These are phyloP conservation scores for Lipomyces yamadae DNA, from an alignment of 805 yeast genomes.

Conservation along the genomic window DNA sequence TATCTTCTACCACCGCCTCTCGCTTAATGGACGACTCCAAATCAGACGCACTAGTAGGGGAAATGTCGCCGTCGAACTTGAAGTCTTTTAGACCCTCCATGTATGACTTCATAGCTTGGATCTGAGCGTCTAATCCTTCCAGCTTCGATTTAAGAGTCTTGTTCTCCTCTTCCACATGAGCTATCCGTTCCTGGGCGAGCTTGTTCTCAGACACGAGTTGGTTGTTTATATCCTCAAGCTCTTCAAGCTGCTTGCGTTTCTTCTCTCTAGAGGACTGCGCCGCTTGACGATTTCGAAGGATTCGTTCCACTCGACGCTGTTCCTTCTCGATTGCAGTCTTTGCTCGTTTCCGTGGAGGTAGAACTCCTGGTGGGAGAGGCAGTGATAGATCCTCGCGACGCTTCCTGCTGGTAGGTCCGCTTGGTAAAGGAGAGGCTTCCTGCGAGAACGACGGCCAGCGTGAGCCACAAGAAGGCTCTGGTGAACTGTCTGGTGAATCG, in stretches of 20 bases:
- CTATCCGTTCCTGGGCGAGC: slow-evolving; percentile 18
- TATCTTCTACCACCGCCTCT: not conserved
- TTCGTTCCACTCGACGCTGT: slow-evolving; percentile 91
- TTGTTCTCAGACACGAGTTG: slow-evolving; percentile 27
- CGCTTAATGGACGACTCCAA: not conserved
- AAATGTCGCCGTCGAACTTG: not conserved
- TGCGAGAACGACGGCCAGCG: not conserved
- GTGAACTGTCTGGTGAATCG: slow-evolving; percentile 15
- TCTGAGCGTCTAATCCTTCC: slow-evolving; percentile 19
- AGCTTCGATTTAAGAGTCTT: slow-evolving; percentile 20
- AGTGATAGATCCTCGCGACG: slow-evolving; percentile 44
- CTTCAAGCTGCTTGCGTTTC: slow-evolving; percentile 89
- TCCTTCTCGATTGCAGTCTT: slow-evolving; percentile 96
- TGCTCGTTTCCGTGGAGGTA: slow-evolving; percentile 96
- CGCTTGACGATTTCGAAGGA: slow-evolving; percentile 90
- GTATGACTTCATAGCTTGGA: slow-evolving; percentile 13
- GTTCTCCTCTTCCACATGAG: slow-evolving; percentile 31
- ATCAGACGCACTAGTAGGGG: not conserved
- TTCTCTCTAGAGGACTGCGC: slow-evolving; percentile 98
- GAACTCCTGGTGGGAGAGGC: slow-evolving; percentile 51
- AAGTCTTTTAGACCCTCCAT: slow-evolving; percentile 12
- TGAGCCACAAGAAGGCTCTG: not conserved
- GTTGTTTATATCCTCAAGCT: slow-evolving; percentile 56
- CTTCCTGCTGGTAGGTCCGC: slow-evolving; percentile 29
- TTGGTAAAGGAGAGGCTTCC: not conserved